Evolutionary conservation across 2,329 filamentous ascomycete genomes (phyloP).

Genomic region (Fusarium nodosum): DNA sequence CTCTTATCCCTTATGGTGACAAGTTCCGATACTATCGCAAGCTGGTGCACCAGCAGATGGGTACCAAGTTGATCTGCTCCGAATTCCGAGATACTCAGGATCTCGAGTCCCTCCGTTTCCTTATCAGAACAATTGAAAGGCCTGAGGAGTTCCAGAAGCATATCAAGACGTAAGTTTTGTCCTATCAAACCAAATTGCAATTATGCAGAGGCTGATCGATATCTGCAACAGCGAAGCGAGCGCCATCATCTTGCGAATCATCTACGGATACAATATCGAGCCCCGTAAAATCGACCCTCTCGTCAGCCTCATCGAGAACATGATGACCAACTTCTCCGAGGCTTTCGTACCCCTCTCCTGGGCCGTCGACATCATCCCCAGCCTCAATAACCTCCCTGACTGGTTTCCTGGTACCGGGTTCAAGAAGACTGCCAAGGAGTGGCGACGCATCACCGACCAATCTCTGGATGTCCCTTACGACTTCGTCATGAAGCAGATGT

Average conservation of each 20-base stretch:
- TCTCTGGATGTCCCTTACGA: conserved; percentile 49
- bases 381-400: conserved; percentile 50
- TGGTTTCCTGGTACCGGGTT: conserved; percentile 52
- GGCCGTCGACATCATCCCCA: conserved; percentile 53
- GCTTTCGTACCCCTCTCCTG: conserved; percentile 52
- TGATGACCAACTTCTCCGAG: conserved; percentile 49
- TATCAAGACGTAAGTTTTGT: conserved; percentile 47
- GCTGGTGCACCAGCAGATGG: conserved; percentile 51
- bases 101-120: conserved; percentile 46
- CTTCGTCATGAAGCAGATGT: conserved; percentile 51
- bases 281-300: conserved; percentile 50
- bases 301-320: conserved; percentile 49
- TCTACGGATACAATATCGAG: conserved; percentile 54
- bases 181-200: no score
- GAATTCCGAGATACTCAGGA: conserved; percentile 47
- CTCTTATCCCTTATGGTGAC: conserved; percentile 38
- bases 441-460: conserved; percentile 39
- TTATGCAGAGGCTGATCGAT: neutral
- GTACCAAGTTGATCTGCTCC: conserved; percentile 39
- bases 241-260: conserved; percentile 49
- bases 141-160: conserved; percentile 44
- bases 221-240: conserved; percentile 44
- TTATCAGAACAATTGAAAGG: conserved; percentile 43
- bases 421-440: conserved; percentile 49
- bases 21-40: conserved; percentile 47